phyloP scores from a whole-genome alignment of 352 stramenopile species.

The Blastocystis hominis region DNA sequence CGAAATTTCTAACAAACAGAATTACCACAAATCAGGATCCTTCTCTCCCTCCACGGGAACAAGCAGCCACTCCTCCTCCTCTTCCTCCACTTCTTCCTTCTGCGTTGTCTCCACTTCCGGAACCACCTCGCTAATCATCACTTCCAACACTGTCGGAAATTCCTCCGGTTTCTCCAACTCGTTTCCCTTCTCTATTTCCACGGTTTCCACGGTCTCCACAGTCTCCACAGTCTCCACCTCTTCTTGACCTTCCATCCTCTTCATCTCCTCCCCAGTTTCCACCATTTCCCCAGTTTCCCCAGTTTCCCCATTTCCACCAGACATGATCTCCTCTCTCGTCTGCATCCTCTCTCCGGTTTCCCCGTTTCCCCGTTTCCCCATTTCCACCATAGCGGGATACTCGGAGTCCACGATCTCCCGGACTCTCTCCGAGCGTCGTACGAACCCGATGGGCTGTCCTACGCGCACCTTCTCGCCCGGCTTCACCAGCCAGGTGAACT shows the following conservation, averaged over 20 bases:
- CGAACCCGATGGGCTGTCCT: slow-evolving; percentile 62
- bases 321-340: slow-evolving; percentile 55
- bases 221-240: too few species aligned
- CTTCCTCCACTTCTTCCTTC: not conserved
- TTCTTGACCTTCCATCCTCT: too few species aligned
- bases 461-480: slow-evolving; percentile 49
- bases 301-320: not conserved
- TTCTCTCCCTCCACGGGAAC: not conserved
- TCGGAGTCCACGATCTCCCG: not conserved
- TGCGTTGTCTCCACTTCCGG: not conserved
- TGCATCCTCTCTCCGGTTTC: not conserved
- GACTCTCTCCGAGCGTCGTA: slow-evolving; percentile 62
- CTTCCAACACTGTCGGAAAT: not conserved
- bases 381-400: not conserved
- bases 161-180: not conserved
- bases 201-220: slow-evolving; percentile 64
- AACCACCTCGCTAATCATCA: not conserved
- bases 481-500: slow-evolving; percentile 21
- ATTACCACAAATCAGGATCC: not conserved
- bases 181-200: slow-evolving; percentile 59
- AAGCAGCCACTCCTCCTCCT: not conserved
- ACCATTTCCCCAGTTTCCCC: too few species aligned
- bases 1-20: not conserved
- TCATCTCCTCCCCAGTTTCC: too few species aligned
- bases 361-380: slow-evolving; percentile 2